Evolutionary conservation across 108 stramenopile species (phyloP).

Genomic region (Mediolabrus comicus): DNA sequence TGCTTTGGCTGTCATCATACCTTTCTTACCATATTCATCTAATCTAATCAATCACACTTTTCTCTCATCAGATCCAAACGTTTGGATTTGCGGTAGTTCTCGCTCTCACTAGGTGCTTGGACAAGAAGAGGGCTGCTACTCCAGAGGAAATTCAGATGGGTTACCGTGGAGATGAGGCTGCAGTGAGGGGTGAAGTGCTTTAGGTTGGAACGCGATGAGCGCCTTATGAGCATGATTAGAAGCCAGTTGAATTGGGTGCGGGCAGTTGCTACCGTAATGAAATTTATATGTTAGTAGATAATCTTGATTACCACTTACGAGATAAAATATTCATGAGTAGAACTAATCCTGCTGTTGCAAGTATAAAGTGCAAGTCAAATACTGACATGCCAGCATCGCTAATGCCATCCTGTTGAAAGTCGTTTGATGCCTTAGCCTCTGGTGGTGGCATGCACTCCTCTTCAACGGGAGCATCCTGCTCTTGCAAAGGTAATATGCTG

Average conservation of each 20-base stretch:
- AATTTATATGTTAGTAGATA: neutral
- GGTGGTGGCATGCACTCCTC: neutral
- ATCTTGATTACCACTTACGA: conserved; percentile 7
- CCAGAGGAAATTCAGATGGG: neutral
- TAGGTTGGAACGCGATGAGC: too few relatives aligned
- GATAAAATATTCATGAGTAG: neutral
- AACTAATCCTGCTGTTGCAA: conserved; percentile 7
- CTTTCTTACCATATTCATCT: too few relatives aligned
- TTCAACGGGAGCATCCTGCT: neutral
- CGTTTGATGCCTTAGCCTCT: neutral
- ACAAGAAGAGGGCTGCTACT: neutral
- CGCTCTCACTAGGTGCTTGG: neutral
- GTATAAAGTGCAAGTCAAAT: conserved; percentile 7
- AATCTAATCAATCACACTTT: too few relatives aligned
- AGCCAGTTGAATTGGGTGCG: too few relatives aligned
- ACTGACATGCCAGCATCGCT: conserved; percentile 3
- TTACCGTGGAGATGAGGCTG: neutral
- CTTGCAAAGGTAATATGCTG: neutral
- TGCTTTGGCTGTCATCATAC: too few relatives aligned
- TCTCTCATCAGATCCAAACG: too few relatives aligned
- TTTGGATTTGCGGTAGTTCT: neutral
- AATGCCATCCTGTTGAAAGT: neutral
- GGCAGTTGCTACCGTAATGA: neutral
- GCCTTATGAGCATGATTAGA: too few relatives aligned
- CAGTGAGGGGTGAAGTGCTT: neutral